phyloP scores from a whole-genome alignment of 805 yeast genomes.

The Wickerhamomyces mucosus region DNA sequence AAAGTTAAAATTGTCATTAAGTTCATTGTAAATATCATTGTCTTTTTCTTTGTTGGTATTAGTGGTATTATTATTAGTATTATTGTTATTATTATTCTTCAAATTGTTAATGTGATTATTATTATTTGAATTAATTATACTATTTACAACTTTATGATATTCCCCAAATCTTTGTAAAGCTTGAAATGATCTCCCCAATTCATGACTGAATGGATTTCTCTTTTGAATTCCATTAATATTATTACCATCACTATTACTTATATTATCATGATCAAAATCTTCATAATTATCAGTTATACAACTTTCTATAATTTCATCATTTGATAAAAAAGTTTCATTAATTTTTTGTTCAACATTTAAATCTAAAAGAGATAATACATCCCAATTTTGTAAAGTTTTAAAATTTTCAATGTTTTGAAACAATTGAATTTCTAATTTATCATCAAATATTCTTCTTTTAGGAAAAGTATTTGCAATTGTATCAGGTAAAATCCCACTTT shows the following conservation, averaged over 20 bases:
- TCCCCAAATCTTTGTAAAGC: conserved; percentile 16
- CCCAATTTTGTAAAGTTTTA: conserved; percentile 50
- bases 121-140: no score
- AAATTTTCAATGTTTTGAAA: conserved; percentile 34
- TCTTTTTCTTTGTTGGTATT: no score
- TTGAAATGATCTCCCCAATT: conserved; percentile 18
- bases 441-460: conserved; percentile 24
- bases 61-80: no score
- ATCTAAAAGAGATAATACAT: conserved; percentile 42
- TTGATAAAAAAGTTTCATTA: conserved; percentile 38
- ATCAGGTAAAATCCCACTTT: conserved; percentile 31
- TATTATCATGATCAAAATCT: conserved; percentile 16
- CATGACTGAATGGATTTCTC: conserved; percentile 19
- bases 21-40: no score
- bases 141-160: no score
- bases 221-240: conserved; percentile 7
- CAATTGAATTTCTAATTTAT: conserved; percentile 31
- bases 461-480: conserved; percentile 20
- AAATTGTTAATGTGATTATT: no score
- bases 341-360: conserved; percentile 34
- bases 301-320: conserved; percentile 52
- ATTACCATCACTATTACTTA: background rate
- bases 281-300: conserved; percentile 38
- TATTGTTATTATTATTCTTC: no score
- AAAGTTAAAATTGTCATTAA: no score